Evolutionary conservation across 192 early-diverging fungal genomes (phyloP).

Genomic region (Coemansia aciculifera): DNA sequence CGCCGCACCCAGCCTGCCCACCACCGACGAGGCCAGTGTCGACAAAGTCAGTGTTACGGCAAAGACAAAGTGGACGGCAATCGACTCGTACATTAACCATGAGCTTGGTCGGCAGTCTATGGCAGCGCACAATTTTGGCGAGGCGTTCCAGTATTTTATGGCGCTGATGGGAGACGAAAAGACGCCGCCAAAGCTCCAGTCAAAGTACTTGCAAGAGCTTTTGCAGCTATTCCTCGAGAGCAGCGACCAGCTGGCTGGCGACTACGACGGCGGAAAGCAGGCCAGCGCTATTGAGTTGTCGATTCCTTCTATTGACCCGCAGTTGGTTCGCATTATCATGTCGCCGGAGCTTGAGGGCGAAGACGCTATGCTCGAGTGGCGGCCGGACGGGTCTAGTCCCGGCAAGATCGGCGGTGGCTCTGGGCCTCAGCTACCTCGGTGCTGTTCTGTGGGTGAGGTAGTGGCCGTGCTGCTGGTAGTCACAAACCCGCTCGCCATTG

Average conservation of each 20-base stretch:
- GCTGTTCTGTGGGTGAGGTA: conserved; percentile 48
- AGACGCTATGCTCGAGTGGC: conserved; percentile 38
- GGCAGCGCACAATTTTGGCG: conserved; percentile 70
- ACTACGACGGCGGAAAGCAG: not conserved
- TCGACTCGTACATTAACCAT: conserved; percentile 91
- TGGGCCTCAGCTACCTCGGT: conserved; percentile 4
- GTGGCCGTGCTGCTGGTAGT: conserved; percentile 49
- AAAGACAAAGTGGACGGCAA: conserved; percentile 39
- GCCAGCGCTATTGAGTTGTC: conserved; percentile 55
- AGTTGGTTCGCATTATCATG: conserved; percentile 38
- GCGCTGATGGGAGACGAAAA: conserved; percentile 64
- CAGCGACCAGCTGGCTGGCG: conserved; percentile 11
- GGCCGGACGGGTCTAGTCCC: conserved; percentile 23
- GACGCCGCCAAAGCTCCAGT: conserved; percentile 46
- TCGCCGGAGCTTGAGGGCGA: conserved; percentile 51
- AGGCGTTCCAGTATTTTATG: conserved; percentile 77
- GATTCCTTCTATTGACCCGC: conserved; percentile 62
- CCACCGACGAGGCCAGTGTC: not conserved
- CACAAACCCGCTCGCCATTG: conserved; percentile 46
- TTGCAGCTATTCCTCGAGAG: conserved; percentile 49
- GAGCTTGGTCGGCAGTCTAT: conserved; percentile 80
- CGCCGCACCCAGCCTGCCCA: not conserved
- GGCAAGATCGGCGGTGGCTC: not conserved
- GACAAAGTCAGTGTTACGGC: conserved; percentile 3
- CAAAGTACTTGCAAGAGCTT: conserved; percentile 52